Conservation (phyloP, 768 basidiomycete genomes). For the Asterophora lycoperdoides region DNA sequence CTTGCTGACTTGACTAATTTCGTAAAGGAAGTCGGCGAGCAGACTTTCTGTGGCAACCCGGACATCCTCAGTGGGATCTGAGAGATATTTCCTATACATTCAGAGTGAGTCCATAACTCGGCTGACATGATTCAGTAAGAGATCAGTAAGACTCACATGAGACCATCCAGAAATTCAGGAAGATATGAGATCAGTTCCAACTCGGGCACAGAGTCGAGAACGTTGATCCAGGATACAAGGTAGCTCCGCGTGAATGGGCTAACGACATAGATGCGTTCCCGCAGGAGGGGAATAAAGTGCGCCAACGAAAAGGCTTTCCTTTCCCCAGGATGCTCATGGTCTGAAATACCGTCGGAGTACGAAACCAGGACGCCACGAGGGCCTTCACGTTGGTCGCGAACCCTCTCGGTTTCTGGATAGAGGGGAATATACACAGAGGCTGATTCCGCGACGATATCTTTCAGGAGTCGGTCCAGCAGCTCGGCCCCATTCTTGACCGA, state of each 20-base stretch:
- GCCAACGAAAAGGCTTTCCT: conserved; percentile 90
- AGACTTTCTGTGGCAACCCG: conserved; percentile 86
- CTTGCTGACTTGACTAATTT: conserved; percentile 81
- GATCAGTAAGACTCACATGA: conserved; percentile 65
- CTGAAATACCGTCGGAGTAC: conserved; percentile 48
- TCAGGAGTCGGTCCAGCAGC: conserved; percentile 91
- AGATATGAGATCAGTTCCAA: conserved; percentile 92
- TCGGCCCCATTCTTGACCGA: conserved; percentile 99
- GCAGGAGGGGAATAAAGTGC: conserved; percentile 89
- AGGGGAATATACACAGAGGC: conserved; percentile 92
- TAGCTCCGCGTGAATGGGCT: conserved; percentile 95
- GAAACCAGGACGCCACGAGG: conserved; percentile 60
- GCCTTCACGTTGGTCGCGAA: conserved; percentile 55
- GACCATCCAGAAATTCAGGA: conserved; percentile 91
- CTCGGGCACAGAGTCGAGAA: conserved; percentile 94
- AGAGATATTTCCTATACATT: conserved; percentile 77
- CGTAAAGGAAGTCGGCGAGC: conserved; percentile 83
- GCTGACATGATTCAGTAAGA: conserved; percentile 13
- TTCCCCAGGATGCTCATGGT: conserved; percentile 36
- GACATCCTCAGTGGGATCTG: conserved; percentile 93
- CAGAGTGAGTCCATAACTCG: conserved; percentile 5
- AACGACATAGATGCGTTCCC: conserved; percentile 91
- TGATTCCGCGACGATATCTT: conserved; percentile 96
- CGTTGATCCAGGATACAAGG: conserved; percentile 95
- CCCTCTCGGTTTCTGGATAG: conserved; percentile 73